Conservation (phyloP, 2,329 filamentous ascomycete species). For the Calonectria pteridis region DNA sequence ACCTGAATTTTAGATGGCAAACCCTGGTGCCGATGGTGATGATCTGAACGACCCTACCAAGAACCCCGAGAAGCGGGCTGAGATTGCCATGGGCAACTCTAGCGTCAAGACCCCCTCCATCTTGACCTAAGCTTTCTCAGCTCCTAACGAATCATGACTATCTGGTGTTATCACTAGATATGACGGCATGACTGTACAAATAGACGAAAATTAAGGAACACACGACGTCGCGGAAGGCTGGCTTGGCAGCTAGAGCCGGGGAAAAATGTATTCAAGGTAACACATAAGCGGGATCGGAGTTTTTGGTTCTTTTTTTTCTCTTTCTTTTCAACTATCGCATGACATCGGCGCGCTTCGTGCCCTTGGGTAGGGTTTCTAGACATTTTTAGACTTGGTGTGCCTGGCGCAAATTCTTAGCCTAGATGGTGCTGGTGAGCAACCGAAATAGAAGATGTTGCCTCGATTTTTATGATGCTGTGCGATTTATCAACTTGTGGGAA, state of each 20-base stretch:
- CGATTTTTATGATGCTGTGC: neutral
- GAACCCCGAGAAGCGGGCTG: slow-evolving; percentile 56
- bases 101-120: slow-evolving; percentile 38
- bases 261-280: neutral
- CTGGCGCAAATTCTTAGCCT: neutral
- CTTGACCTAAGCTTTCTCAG: slow-evolving; percentile 27
- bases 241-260: neutral
- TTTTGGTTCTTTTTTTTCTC: neutral
- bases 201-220: neutral
- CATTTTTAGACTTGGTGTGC: neutral
- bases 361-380: neutral
- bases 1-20: slow-evolving; percentile 53
- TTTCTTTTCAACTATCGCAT: neutral
- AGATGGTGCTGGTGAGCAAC: neutral
- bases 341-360: neutral
- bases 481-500: neutral
- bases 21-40: slow-evolving; percentile 61
- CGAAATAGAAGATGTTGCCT: neutral
- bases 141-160: slow-evolving; percentile 1
- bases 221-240: neutral
- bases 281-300: neutral
- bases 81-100: slow-evolving; percentile 32
- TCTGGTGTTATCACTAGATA: neutral
- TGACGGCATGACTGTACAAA: neutral
- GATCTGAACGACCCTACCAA: slow-evolving; percentile 57